These are phyloP conservation scores for Venturia effusa DNA, from an alignment of 2,329 filamentous ascomycete genomes.

Conservation along the genomic window DNA sequence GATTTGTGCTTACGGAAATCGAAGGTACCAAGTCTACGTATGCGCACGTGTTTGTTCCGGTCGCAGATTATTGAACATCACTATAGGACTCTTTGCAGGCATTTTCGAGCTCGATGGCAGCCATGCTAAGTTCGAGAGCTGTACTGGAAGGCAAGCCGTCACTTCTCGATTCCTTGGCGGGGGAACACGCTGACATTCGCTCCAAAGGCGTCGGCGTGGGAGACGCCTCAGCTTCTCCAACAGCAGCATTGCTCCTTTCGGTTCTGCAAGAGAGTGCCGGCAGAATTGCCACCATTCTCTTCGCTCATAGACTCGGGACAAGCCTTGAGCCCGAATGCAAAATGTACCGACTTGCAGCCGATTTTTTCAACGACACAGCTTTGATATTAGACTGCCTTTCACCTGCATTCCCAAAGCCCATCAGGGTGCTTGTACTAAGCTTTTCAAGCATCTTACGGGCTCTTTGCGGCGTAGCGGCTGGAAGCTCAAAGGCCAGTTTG, in stretches of 20 bases:
- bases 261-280: slow-evolving; percentile 75
- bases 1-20: slow-evolving; percentile 7
- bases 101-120: slow-evolving; percentile 72
- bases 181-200: not conserved
- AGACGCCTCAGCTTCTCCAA: slow-evolving; percentile 67
- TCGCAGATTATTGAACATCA: not conserved
- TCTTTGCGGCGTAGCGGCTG: slow-evolving; percentile 82
- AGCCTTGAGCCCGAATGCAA: slow-evolving; percentile 86
- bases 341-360: slow-evolving; percentile 74
- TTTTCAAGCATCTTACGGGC: slow-evolving; percentile 50
- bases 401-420: slow-evolving; percentile 54
- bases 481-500: slow-evolving; percentile 79
- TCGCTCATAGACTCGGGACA: slow-evolving; percentile 72
- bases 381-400: slow-evolving; percentile 80
- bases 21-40: slow-evolving; percentile 59
- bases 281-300: slow-evolving; percentile 72
- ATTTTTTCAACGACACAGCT: slow-evolving; percentile 78
- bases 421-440: slow-evolving; percentile 48
- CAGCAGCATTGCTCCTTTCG: slow-evolving; percentile 68
- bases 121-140: slow-evolving; percentile 69
- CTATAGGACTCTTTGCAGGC: slow-evolving; percentile 66
- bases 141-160: slow-evolving; percentile 54
- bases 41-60: slow-evolving; percentile 16
- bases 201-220: slow-evolving; percentile 64
- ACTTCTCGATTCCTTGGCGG: not conserved